A percentile compares a stretch with the other conserved stretches of the same genome.
Conservation (phyloP, 192 early-diverging fungal species). For the Entomortierella beljakovae region DNA sequence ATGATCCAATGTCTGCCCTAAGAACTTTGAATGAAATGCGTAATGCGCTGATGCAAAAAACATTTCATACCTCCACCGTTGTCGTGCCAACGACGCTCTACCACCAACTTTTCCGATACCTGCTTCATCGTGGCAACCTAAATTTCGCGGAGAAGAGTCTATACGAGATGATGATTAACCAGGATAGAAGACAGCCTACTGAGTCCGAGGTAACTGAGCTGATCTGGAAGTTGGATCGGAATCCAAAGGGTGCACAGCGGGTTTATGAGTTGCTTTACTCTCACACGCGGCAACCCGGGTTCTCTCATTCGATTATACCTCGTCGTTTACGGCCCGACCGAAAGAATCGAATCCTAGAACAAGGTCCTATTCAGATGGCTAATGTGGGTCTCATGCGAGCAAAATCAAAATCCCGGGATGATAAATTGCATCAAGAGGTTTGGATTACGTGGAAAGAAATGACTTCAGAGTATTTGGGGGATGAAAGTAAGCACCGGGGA, state of each 20-base stretch:
- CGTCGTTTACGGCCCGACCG: neutral
- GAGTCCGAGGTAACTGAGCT: conserved; percentile 30
- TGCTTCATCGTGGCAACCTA: conserved; percentile 11
- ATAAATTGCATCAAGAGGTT: conserved; percentile 10
- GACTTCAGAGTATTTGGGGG: neutral
- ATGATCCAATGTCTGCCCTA: conserved; percentile 17
- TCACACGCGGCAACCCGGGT: neutral
- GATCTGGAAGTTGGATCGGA: conserved; percentile 38
- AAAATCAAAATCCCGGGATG: conserved; percentile 14
- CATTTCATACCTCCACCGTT: neutral
- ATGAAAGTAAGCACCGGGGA: neutral
- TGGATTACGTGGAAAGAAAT: conserved; percentile 32
- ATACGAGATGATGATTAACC: conserved; percentile 37
- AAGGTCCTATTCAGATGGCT: conserved; percentile 40
- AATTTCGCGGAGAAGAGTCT: conserved; percentile 29
- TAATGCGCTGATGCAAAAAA: neutral
- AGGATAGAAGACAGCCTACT: conserved; percentile 11
- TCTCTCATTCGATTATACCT: neutral
- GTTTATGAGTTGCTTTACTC: conserved; percentile 48
- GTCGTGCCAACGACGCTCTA: conserved; percentile 27
- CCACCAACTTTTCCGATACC: conserved; percentile 30
- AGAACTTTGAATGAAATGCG: conserved; percentile 32
- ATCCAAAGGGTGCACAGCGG: conserved; percentile 32
- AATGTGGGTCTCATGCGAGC: conserved; percentile 46
- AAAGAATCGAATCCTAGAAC: conserved; percentile 16